These are phyloP conservation scores for Pleurotus djamor DNA, from an alignment of 768 basidiomycete species.

Conservation along the genomic window DNA sequence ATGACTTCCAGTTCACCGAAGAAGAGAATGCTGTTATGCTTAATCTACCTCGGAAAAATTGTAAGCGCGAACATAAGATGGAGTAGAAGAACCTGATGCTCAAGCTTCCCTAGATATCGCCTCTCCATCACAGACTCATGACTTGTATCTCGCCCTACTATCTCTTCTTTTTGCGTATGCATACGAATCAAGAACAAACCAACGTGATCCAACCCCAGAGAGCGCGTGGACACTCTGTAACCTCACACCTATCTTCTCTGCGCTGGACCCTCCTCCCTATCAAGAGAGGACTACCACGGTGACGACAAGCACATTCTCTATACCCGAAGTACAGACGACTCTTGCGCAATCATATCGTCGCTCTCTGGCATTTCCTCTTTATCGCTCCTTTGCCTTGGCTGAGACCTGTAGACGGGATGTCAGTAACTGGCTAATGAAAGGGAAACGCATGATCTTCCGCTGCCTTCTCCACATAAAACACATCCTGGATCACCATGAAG, in stretches of 20 bases:
- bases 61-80: conserved; percentile 24
- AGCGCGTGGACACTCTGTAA: conserved; percentile 84
- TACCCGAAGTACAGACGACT: conserved; percentile 45
- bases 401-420: conserved; percentile 68
- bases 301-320: conserved; percentile 25
- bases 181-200: conserved; percentile 78
- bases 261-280: conserved; percentile 72
- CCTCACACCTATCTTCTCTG: conserved; percentile 77
- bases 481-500: conserved; percentile 78
- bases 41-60: conserved; percentile 52
- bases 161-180: conserved; percentile 77
- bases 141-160: conserved; percentile 67
- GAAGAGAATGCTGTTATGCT: conserved; percentile 70
- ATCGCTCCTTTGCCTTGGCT: conserved; percentile 74
- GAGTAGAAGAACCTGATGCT: neutral
- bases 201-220: conserved; percentile 80
- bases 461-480: conserved; percentile 71
- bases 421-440: conserved; percentile 52
- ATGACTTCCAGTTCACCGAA: conserved; percentile 58
- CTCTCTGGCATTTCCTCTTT: conserved; percentile 72
- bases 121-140: conserved; percentile 50
- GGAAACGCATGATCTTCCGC: conserved; percentile 61
- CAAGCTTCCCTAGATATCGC: conserved; percentile 50
- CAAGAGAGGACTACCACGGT: neutral
- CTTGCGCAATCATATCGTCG: conserved; percentile 72